These are phyloP conservation scores for Blastobotrys proliferans DNA, from an alignment of 1,139 yeast species.

Conservation along the genomic window DNA sequence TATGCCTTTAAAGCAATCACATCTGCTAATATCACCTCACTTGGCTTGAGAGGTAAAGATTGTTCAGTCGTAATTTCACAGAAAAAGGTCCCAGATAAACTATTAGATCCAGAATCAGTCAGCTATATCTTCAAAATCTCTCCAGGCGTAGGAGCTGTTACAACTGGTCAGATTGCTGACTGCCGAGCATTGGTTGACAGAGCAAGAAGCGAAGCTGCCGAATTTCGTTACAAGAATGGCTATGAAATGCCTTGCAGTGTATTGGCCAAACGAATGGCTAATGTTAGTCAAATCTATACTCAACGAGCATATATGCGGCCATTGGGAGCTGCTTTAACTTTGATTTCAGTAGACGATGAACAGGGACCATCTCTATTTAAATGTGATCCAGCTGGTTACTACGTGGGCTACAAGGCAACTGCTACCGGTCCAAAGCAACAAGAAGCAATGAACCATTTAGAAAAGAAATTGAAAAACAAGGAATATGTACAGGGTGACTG, in stretches of 20 bases:
- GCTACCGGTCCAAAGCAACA: slow-evolving; percentile 98
- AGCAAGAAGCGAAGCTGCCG: slow-evolving; percentile 92
- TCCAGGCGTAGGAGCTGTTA: slow-evolving; percentile 79
- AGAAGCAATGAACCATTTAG: slow-evolving; percentile 86
- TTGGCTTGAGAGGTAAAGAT: slow-evolving; percentile 84
- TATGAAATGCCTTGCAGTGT: slow-evolving; percentile 97
- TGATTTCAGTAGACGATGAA: slow-evolving; percentile 83
- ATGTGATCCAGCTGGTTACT: slow-evolving; percentile 98
- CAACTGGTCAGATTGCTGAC: slow-evolving; percentile 96
- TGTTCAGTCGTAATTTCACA: slow-evolving; percentile 90
- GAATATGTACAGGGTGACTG: slow-evolving; percentile 75
- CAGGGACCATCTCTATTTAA: slow-evolving; percentile 87
- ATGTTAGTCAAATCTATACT: slow-evolving; percentile 88
- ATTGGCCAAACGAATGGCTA: slow-evolving; percentile 92
- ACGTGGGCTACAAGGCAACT: slow-evolving; percentile 84
- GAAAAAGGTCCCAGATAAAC: slow-evolving; percentile 92
- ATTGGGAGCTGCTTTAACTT: slow-evolving; percentile 86
- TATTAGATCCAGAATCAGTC: slow-evolving; percentile 80
- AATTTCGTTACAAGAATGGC: slow-evolving; percentile 89
- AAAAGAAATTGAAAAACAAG: slow-evolving; percentile 83
- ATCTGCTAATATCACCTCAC: slow-evolving; percentile 82
- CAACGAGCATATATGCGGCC: slow-evolving; percentile 99
- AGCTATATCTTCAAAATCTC: slow-evolving; percentile 82
- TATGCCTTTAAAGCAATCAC: slow-evolving; percentile 97
- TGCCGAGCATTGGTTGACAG: slow-evolving; percentile 87